phyloP scores from a whole-genome alignment of 352 stramenopile species.

The Pythium pyrilobum region DNA sequence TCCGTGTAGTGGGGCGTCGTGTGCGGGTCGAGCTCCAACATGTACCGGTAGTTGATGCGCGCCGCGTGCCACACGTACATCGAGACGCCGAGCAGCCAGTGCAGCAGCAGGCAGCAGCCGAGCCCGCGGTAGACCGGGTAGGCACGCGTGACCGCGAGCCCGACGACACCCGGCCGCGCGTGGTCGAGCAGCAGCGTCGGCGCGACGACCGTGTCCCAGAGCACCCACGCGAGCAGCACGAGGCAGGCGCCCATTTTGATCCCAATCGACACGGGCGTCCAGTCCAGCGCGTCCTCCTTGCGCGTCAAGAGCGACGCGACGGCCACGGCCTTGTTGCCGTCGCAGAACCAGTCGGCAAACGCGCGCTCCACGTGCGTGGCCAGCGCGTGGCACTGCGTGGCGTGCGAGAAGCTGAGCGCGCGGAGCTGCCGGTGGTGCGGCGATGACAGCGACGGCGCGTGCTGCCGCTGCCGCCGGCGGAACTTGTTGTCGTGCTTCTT shows the following conservation, averaged over 20 bases:
- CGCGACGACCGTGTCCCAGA: conserved; percentile 92
- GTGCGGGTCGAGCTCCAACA: conserved; percentile 86
- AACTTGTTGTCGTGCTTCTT: conserved; percentile 95
- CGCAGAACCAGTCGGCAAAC: conserved; percentile 74
- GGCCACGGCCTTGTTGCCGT: conserved; percentile 66
- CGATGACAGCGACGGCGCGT: too few species aligned
- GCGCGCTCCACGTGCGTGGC: conserved; percentile 50
- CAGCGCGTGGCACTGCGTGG: conserved; percentile 41
- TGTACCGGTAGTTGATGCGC: conserved; percentile 89
- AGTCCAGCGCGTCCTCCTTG: conserved; percentile 69
- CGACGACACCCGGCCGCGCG: conserved; percentile 67
- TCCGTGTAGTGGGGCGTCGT: conserved; percentile 77
- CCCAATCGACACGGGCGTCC: conserved; percentile 76
- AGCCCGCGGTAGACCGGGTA: conserved; percentile 95
- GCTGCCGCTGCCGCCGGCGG: conserved; percentile 29
- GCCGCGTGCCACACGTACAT: conserved; percentile 87
- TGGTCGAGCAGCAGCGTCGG: conserved; percentile 59
- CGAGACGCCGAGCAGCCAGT: conserved; percentile 94
- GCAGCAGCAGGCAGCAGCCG: conserved; percentile 91
- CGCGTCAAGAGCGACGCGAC: conserved; percentile 77
- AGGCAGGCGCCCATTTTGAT: conserved; percentile 80
- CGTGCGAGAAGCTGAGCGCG: conserved; percentile 53
- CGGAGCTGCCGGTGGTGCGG: conserved; percentile 47
- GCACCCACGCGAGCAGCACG: conserved; percentile 89
- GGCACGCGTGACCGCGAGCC: conserved; percentile 67